These are phyloP conservation scores for Arthroderma sp. DNA, from an alignment of 2,329 filamentous ascomycete species.

Conservation along the genomic window DNA sequence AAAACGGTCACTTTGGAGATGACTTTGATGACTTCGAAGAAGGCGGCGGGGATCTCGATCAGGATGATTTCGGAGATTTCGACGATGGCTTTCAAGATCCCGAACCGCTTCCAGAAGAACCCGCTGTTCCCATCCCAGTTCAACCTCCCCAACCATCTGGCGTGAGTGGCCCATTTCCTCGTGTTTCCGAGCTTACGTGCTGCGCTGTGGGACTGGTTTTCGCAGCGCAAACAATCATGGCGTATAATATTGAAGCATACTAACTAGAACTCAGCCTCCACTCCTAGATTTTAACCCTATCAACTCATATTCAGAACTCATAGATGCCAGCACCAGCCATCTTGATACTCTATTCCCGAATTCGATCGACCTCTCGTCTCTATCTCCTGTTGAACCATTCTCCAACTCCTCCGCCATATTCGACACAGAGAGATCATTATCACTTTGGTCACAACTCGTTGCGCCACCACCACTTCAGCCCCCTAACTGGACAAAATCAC, in stretches of 20 bases:
- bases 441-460: conserved; percentile 91
- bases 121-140: neutral
- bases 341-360: conserved; percentile 34
- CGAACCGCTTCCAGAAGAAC: conserved; percentile 6
- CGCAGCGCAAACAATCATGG: no score
- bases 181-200: no score
- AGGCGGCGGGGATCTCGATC: conserved; percentile 37
- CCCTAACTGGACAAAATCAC: conserved; percentile 93
- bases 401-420: conserved; percentile 48
- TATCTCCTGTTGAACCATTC: conserved; percentile 28
- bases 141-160: no score
- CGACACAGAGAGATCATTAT: conserved; percentile 72
- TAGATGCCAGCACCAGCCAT: conserved; percentile 24
- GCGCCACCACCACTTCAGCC: conserved; percentile 88
- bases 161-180: no score
- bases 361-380: conserved; percentile 23
- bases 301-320: conserved; percentile 31
- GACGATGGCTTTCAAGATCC: conserved; percentile 50
- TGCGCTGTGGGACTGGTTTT: no score
- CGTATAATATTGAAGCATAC: no score
- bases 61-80: conserved; percentile 52
- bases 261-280: conserved; percentile 21
- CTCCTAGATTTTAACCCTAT: conserved; percentile 43
- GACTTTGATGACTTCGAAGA: conserved; percentile 42
- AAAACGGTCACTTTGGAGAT: conserved; percentile 56